Evolutionary conservation across 768 basidiomycete genomes (phyloP).

Genomic region (Lactarius akahatsu): DNA sequence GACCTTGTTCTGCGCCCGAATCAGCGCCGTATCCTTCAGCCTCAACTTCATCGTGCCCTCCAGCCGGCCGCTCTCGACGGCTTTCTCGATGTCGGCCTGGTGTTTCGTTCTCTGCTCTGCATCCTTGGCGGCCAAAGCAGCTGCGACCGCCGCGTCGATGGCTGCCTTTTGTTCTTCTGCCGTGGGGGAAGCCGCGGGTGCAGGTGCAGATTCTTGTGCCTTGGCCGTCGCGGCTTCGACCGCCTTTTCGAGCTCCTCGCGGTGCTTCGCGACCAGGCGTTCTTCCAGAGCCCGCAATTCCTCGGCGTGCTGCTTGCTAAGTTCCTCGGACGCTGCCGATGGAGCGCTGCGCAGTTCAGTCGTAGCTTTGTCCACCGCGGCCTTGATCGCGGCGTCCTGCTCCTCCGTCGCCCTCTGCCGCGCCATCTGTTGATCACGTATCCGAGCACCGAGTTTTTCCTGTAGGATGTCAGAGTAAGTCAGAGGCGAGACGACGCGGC

Average conservation of each 20-base stretch:
- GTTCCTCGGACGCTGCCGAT: constrained; percentile 39
- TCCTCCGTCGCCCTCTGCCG: constrained; percentile 51
- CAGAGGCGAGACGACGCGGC: not conserved
- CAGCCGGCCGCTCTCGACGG: constrained; percentile 66
- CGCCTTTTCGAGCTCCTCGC: constrained; percentile 52
- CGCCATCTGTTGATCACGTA: constrained; percentile 53
- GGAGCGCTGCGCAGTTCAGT: constrained; percentile 40
- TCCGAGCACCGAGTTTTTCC: constrained; percentile 48
- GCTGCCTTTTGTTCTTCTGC: constrained; percentile 43
- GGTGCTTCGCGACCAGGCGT: constrained; percentile 52
- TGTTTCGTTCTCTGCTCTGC: constrained; percentile 48
- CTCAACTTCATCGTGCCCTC: constrained; percentile 61
- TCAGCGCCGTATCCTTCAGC: constrained; percentile 70
- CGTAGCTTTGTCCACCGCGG: constrained; percentile 57
- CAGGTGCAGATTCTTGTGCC: constrained; percentile 29
- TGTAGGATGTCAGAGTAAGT: constrained; percentile 32
- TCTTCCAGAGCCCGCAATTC: constrained; percentile 58
- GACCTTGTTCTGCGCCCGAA: constrained; percentile 55
- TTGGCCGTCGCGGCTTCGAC: constrained; percentile 42
- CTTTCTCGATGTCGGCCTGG: constrained; percentile 57
- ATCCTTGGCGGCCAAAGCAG: constrained; percentile 51
- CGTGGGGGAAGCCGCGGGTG: constrained; percentile 28
- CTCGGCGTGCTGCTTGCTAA: constrained; percentile 54
- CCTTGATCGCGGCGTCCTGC: constrained; percentile 51
- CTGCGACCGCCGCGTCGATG: constrained; percentile 48